Conservation (phyloP, 1,139 yeast genomes). For the Arxiozyma heterogenica region DNA sequence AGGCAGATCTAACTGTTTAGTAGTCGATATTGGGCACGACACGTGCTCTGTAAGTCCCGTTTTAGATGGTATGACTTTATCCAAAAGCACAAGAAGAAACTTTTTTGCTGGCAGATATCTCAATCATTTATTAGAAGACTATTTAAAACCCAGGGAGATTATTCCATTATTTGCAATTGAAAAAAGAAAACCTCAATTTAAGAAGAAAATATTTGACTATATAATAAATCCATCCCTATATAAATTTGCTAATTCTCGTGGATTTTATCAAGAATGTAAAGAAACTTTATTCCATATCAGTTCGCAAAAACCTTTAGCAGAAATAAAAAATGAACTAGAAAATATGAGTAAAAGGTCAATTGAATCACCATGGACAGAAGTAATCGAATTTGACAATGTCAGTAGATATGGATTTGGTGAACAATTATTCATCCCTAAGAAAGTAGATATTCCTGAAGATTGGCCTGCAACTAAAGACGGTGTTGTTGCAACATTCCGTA, state of each 20-base stretch:
- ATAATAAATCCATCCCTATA: slow-evolving; percentile 27
- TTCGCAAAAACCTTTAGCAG: slow-evolving; percentile 17
- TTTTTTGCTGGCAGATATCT: slow-evolving; percentile 57
- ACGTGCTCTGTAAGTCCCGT: slow-evolving; percentile 82
- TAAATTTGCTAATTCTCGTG: slow-evolving; percentile 25
- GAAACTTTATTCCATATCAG: slow-evolving; percentile 47
- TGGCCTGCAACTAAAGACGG: slow-evolving; percentile 29
- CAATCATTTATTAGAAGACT: slow-evolving; percentile 20
- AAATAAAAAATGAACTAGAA: slow-evolving; percentile 19
- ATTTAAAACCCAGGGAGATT: slow-evolving; percentile 24
- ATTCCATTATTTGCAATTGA: slow-evolving; percentile 28
- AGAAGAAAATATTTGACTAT: slow-evolving; percentile 27
- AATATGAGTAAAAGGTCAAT: slow-evolving; percentile 40
- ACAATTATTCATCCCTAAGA: slow-evolving; percentile 55
- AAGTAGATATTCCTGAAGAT: slow-evolving; percentile 34
- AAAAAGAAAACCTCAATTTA: slow-evolving; percentile 25
- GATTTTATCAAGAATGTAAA: slow-evolving; percentile 51
- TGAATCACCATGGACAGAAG: slow-evolving; percentile 73
- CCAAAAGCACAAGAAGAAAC: slow-evolving; percentile 61
- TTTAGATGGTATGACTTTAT: slow-evolving; percentile 80
- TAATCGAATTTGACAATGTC: slow-evolving; percentile 39
- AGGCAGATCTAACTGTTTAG: slow-evolving; percentile 87
- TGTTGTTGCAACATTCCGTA: slow-evolving; percentile 31
- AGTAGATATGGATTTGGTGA: slow-evolving; percentile 70
- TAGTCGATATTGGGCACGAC: slow-evolving; percentile 89